Percentiles rank a stretch among this genome's conserved stretches.
These are phyloP conservation scores for Rhizopogon rudus DNA, from an alignment of 768 basidiomycete genomes.

Conservation along the genomic window DNA sequence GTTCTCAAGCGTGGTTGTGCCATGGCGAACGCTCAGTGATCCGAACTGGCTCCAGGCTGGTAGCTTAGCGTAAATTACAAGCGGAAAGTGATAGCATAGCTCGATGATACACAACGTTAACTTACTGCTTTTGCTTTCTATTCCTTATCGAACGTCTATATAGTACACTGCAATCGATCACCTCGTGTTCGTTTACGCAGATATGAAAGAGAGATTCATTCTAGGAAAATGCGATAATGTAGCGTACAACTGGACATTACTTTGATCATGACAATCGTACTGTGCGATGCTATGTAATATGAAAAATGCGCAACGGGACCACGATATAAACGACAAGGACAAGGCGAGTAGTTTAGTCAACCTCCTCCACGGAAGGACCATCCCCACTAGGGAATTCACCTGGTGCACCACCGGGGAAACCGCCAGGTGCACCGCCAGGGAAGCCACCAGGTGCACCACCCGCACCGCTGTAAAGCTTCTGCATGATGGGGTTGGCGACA, in stretches of 20 bases:
- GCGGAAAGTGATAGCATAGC: no score
- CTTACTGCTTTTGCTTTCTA: no score
- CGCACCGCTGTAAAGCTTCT: constrained; percentile 59
- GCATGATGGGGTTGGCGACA: constrained; percentile 74
- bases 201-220: constrained; percentile 11
- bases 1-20: constrained; percentile 12
- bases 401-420: constrained; percentile 52
- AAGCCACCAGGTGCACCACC: constrained; percentile 52
- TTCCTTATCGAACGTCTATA: no score
- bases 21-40: constrained; percentile 12
- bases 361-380: constrained; percentile 90
- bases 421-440: constrained; percentile 22
- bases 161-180: no score
- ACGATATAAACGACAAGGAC: constrained; percentile 4
- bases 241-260: constrained; percentile 28
- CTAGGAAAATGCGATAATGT: constrained; percentile 23
- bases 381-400: constrained; percentile 74
- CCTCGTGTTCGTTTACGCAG: no score
- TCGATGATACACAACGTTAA: no score
- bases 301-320: constrained; percentile 14
- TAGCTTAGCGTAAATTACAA: neutral
- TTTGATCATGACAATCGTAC: constrained; percentile 23
- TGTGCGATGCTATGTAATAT: constrained; percentile 24
- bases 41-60: neutral
- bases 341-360: constrained; percentile 49